phyloP scores from a whole-genome alignment of 2,329 filamentous ascomycete species.

The Xylariaceae sp. region DNA sequence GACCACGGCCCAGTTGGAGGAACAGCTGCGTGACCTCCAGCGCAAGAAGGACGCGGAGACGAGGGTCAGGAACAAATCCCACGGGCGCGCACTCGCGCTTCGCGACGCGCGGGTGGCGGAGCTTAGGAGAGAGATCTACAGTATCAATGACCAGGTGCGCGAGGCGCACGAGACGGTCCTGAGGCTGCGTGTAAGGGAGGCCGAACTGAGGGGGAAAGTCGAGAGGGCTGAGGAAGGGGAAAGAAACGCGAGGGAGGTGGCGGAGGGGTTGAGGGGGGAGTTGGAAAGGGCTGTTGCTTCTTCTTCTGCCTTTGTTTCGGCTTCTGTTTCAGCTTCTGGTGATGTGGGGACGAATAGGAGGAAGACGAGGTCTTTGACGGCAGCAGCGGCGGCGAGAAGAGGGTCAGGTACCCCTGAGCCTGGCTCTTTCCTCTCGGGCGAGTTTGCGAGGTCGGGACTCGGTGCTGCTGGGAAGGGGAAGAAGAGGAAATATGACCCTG shows the following conservation, averaged over 20 bases:
- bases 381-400: slow-evolving; percentile 1
- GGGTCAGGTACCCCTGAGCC: slow-evolving; percentile 5
- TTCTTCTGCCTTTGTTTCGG: slow-evolving; percentile 26
- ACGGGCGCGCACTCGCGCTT: slow-evolving; percentile 44
- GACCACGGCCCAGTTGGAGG: slow-evolving; percentile 31
- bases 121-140: slow-evolving; percentile 44
- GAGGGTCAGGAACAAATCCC: slow-evolving; percentile 33
- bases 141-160: slow-evolving; percentile 35
- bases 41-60: slow-evolving; percentile 24
- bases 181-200: slow-evolving; percentile 43
- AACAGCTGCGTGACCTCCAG: slow-evolving; percentile 36
- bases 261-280: slow-evolving; percentile 48
- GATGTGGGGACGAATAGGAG: slow-evolving; percentile 1
- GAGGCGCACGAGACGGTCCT: slow-evolving; percentile 43
- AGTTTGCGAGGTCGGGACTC: slow-evolving; percentile 10
- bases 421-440: slow-evolving; percentile 6
- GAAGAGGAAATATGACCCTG: slow-evolving; percentile 48
- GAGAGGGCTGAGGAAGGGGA: slow-evolving; percentile 36
- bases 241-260: slow-evolving; percentile 37
- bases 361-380: slow-evolving; percentile 1
- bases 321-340: no score
- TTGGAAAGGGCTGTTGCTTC: slow-evolving; percentile 31
- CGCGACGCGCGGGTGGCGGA: slow-evolving; percentile 47
- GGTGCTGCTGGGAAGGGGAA: slow-evolving; percentile 32
- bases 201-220: slow-evolving; percentile 31